Base-by-base conservation (phyloP, 139 green algal genomes). In the Nannochloris sp. region DNA sequence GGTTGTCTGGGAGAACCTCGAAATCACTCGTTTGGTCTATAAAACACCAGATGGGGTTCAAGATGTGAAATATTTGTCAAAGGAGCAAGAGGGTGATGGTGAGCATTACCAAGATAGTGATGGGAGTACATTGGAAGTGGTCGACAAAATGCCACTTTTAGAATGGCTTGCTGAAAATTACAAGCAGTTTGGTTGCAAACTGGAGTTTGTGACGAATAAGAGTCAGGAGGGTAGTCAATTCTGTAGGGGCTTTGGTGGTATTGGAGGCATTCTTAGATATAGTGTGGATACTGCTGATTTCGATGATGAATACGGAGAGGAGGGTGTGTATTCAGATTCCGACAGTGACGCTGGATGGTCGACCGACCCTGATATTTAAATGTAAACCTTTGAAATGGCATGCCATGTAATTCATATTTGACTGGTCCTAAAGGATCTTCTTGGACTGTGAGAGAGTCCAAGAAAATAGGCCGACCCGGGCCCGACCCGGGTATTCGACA, bases 111-210 rank as follows among this genome's bases (percentile, higher is more conserved):
- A 89, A 70, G 92, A 98, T 76, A 84, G 87, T 59, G 91, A 90
- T 59, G 81, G 83, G 1, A 70, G 65, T 11, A 84, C 96, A 63
- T 79, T 99, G 61, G 93, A 99, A 73, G 83, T 95, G 14, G 72
- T 87, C 29, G 89, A 97, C 57, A 95, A 92, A 62, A 57, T 70
- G 43, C 74, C 89, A 25, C 66, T 99, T 68, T 71, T 99, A 11
- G 93, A 99, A 77, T 99, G 93, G 93, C 78, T 99, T 17, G 93
- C 93, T 20, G 86, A 96, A 63, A 89, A 90, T 72, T 99, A 98
- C 87, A 97, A 95, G 69, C 93, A 95, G 71, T 99, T 99, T 78
- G 93, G 93, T 3, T 99, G 93, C 79, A 62, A 66, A 61, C 75
- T 98, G 5, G 93, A 98, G 78, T 97, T 98, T 74, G 73, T 98